Conservation (phyloP, 345 rosid species). For the Erysimum cheiranthoides region DNA sequence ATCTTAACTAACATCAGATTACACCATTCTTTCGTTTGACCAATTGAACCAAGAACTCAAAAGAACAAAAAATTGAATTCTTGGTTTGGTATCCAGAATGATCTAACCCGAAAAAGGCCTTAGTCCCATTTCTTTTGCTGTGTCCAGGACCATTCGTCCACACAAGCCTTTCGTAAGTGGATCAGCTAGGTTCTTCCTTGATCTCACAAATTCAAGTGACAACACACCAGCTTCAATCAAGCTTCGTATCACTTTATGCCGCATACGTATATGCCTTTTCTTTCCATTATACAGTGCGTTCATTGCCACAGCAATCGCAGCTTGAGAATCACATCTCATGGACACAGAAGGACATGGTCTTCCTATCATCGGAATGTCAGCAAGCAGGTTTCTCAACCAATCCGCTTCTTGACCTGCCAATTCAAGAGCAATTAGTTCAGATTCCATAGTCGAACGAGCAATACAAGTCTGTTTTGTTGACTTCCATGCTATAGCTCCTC, state of each 20-base stretch:
- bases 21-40: not conserved
- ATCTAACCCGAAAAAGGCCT: not conserved
- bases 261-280: too few relatives aligned
- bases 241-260: not conserved
- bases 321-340: too few relatives aligned
- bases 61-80: not conserved
- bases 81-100: not conserved
- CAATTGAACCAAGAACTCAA: not conserved
- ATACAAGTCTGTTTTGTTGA: too few relatives aligned
- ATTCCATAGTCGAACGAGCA: too few relatives aligned
- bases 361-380: too few relatives aligned
- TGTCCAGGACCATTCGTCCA: not conserved
- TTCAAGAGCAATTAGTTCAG: too few relatives aligned
- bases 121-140: not conserved
- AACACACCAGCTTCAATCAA: not conserved
- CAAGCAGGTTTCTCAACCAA: too few relatives aligned
- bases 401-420: too few relatives aligned
- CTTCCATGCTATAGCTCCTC: too few relatives aligned
- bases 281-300: not conserved
- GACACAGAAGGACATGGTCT: too few relatives aligned
- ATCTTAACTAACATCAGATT: not conserved
- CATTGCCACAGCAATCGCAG: not conserved
- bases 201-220: not conserved
- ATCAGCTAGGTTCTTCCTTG: not conserved
- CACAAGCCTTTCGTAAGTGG: not conserved